A percentile compares a stretch with the other conserved stretches of the same genome.
phyloP scores from a whole-genome alignment of 2,329 filamentous ascomycete genomes.

The Cercospora beticola region DNA sequence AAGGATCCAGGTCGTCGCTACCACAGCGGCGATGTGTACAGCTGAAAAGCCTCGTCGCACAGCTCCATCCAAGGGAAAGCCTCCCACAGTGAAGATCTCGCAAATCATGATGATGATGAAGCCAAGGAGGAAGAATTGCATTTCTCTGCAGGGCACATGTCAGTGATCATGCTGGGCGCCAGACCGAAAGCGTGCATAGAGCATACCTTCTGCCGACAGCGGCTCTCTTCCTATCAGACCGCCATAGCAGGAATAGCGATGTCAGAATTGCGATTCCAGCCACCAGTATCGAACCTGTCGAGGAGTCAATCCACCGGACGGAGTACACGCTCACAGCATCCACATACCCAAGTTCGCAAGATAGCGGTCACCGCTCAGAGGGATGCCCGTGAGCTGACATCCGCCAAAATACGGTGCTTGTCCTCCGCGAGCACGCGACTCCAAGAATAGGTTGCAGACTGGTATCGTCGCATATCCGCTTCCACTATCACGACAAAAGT shows the following conservation, averaged over 20 bases:
- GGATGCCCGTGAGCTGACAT: slow-evolving; percentile 74
- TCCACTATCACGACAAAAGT: slow-evolving; percentile 54
- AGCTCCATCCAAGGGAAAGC: slow-evolving; percentile 70
- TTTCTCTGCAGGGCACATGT: slow-evolving; percentile 64
- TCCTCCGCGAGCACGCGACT: slow-evolving; percentile 59
- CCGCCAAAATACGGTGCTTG: slow-evolving; percentile 51
- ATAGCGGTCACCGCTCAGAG: slow-evolving; percentile 61
- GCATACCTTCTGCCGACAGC: slow-evolving; percentile 86
- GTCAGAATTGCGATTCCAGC: slow-evolving; percentile 72
- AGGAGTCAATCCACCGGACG: slow-evolving; percentile 28
- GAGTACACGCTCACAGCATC: neutral
- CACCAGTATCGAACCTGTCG: slow-evolving; percentile 80
- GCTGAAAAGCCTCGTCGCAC: slow-evolving; percentile 82
- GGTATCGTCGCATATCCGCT: slow-evolving; percentile 38
- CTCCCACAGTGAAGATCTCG: slow-evolving; percentile 94
- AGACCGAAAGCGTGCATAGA: neutral
- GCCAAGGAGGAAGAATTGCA: slow-evolving; percentile 86
- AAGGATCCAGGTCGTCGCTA: slow-evolving; percentile 82
- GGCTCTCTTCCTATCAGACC: slow-evolving; percentile 85
- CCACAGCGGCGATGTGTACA: slow-evolving; percentile 85
- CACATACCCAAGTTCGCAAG: slow-evolving; percentile 79
- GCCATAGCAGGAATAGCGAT: slow-evolving; percentile 67
- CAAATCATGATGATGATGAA: slow-evolving; percentile 89
- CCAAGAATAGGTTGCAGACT: slow-evolving; percentile 64
- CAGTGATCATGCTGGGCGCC: neutral